A percentile compares a stretch with the other conserved stretches of the same genome.
Evolutionary conservation across 768 basidiomycete genomes (phyloP).

Genomic region (Dacryopinax primogenitus): DNA sequence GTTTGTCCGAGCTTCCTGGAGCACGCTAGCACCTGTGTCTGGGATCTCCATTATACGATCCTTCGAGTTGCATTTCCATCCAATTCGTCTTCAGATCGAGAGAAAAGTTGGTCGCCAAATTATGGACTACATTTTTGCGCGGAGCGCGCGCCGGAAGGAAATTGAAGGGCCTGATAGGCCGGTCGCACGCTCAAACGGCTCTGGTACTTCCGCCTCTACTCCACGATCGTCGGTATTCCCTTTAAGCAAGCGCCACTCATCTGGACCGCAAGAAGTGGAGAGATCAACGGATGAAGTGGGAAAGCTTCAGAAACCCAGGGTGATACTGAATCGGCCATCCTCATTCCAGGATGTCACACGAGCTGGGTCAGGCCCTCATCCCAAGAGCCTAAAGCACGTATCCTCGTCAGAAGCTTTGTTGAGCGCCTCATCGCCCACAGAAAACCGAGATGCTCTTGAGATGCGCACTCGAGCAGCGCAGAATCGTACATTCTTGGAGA

Average conservation of each 20-base stretch:
- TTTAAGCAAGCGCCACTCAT: neutral
- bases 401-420: neutral
- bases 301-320: constrained; percentile 2
- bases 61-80: constrained; percentile 72
- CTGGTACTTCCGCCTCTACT: constrained; percentile 20
- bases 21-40: constrained; percentile 75
- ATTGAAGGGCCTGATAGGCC: constrained; percentile 27
- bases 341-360: neutral
- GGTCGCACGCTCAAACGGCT: constrained; percentile 20
- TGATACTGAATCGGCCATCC: constrained; percentile 10
- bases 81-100: constrained; percentile 77
- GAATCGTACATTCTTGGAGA: constrained; percentile 65
- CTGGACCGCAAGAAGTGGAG: constrained; percentile 4
- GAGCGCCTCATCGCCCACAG: constrained; percentile 5
- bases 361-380: neutral
- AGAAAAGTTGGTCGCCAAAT: constrained; percentile 65
- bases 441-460: constrained; percentile 24
- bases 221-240: constrained; percentile 22
- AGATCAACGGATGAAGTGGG: constrained; percentile 10
- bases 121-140: constrained; percentile 80
- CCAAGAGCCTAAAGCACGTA: constrained; percentile 2
- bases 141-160: constrained; percentile 28
- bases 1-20: constrained; percentile 70
- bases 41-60: constrained; percentile 81
- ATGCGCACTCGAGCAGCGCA: constrained; percentile 53